Evolutionary conservation across 306 rosid species (phyloP).

Genomic region (Citrullus amarus): DNA sequence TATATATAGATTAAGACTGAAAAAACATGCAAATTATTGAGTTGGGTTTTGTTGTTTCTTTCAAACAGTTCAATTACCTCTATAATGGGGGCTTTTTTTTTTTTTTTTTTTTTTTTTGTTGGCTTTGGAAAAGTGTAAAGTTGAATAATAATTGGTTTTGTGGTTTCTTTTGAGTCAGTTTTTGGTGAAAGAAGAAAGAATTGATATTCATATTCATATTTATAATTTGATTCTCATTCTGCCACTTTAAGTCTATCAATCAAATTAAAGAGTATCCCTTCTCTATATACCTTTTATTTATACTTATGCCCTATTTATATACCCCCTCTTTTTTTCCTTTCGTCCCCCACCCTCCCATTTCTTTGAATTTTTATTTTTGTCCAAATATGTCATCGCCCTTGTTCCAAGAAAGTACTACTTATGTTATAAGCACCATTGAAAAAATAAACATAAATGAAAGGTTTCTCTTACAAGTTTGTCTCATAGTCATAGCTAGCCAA

Average conservation of each 20-base stretch:
- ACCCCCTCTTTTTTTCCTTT: background rate
- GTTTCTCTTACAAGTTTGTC: background rate
- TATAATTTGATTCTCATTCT: background rate
- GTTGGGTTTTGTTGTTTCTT: background rate
- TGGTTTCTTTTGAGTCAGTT: background rate
- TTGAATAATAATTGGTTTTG: background rate
- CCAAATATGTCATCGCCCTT: background rate
- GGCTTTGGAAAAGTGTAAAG: background rate
- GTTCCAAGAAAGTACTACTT: background rate
- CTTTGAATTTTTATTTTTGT: background rate
- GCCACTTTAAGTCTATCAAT: background rate
- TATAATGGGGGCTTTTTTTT: background rate
- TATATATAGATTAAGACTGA: background rate
- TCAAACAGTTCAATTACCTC: background rate
- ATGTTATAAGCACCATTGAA: background rate
- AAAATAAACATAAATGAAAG: background rate
- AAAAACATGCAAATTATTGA: background rate
- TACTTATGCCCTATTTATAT: background rate
- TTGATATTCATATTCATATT: background rate
- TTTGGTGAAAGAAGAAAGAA: background rate
- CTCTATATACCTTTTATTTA: background rate
- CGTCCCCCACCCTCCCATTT: background rate
- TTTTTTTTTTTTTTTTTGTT: background rate
- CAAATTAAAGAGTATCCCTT: background rate
- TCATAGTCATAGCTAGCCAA: background rate